Base-by-base conservation (phyloP, 257 asterid species). In the Ocimum tenuiflorum region DNA sequence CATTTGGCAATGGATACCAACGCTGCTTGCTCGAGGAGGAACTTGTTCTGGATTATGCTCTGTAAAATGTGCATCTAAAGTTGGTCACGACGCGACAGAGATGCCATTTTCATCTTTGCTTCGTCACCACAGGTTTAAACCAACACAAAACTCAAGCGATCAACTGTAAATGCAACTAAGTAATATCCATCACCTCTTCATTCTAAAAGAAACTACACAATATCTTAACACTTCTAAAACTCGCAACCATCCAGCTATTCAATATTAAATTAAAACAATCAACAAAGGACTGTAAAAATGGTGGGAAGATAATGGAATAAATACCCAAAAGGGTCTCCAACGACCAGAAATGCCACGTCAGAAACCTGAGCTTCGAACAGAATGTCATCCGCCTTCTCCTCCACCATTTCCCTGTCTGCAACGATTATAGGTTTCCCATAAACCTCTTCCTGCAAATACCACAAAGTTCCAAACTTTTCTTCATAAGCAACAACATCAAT, bases 301-400 rank as follows among this genome's bases (percentile, higher is more conserved):
- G 36, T 3, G 12, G 49, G 20, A 41, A 19, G 27, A 11, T 63
- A n/a, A n/a, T 14, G 29, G 43, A 11, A 39, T 5, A 60, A 55
- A 51, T 75, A 89, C 96, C 98, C 99, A 66, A 87, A 89, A 72
- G 99, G 96, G 65, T 92, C 99, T 39, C 97, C 97, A 43, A 89
- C 99, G 62, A 92, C 99, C 69, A 89, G 86, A 67, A 92, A 89
- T 8, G 96, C 95, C 38, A 92, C 95, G 60, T 92, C 94, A 8
- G 88, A 68, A 56, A 77, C 65, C 56, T 74, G 82, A 61, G 97
- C 95, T 83, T 87, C 94, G 5, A 77, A 66, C 55, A 92, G 88
- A 57, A 92, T 82, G 64, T 72, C 86, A 79, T 89, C 90, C 0
- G 96, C 89, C 59, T 87, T 92, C 67, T 92, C 96, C 83, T 89